Percentiles rank a stretch among this genome's conserved stretches.
Evolutionary conservation across 345 rosid genomes (phyloP).

Genomic region (Pistacia atlantica): DNA sequence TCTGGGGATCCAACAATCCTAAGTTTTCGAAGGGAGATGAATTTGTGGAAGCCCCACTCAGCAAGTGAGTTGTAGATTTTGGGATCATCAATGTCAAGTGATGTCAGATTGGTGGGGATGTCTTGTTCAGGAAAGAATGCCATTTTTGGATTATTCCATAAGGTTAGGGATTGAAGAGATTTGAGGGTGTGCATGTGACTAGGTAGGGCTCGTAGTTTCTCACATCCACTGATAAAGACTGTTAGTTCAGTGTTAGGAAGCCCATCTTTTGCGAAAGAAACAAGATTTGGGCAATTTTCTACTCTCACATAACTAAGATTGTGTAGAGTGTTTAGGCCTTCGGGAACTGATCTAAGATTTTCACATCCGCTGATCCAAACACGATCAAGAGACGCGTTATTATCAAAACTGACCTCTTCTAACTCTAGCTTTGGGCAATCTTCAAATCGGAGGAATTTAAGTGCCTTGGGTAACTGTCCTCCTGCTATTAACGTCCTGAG

Average conservation of each 20-base stretch:
- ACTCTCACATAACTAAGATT: neutral
- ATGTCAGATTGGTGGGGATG: conserved; percentile 17
- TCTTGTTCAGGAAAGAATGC: conserved; percentile 18
- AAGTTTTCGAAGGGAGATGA: conserved; percentile 17
- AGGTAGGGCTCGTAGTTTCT: neutral
- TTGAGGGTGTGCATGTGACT: conserved; percentile 3
- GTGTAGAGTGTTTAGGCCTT: neutral
- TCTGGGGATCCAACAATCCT: conserved; percentile 2
- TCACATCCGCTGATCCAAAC: too few species aligned
- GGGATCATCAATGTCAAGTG: conserved; percentile 18
- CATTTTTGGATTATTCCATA: conserved; percentile 18
- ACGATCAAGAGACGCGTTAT: neutral
- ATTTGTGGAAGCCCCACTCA: conserved; percentile 21
- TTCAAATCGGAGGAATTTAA: too few species aligned
- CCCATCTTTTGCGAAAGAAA: too few species aligned
- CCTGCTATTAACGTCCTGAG: neutral
- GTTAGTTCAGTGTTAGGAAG: too few species aligned
- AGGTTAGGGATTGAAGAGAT: conserved; percentile 14
- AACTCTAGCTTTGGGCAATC: neutral
- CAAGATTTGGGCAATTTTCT: too few species aligned
- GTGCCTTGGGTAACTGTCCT: neutral
- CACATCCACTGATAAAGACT: too few species aligned
- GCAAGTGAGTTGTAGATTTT: neutral
- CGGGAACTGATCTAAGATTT: neutral
- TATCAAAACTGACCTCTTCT: neutral